A percentile compares a stretch with the other conserved stretches of the same genome.
Conservation (phyloP, 441 rosid genomes). For the Arabidopsis lyrata region DNA sequence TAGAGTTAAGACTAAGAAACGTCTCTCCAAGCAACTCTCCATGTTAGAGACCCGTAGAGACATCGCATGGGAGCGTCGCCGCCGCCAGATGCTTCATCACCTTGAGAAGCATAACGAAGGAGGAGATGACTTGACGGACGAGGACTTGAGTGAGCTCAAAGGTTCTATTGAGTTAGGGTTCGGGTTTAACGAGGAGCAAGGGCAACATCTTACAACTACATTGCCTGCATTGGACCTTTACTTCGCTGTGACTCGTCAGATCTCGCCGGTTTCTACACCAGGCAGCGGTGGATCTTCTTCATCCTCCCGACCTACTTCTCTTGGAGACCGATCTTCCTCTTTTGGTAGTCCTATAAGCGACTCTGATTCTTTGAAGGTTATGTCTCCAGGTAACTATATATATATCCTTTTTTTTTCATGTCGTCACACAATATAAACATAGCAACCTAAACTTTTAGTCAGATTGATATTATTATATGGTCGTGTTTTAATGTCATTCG, state of each 20-base stretch:
- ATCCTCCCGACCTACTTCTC: constrained; percentile 49
- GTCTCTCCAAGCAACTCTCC: constrained; percentile 82
- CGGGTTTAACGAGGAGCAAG: constrained; percentile 85
- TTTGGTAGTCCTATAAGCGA: constrained; percentile 73
- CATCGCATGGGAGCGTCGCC: constrained; percentile 85
- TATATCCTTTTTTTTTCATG: too few relatives aligned
- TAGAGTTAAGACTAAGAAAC: constrained; percentile 53
- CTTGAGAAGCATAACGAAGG: constrained; percentile 48
- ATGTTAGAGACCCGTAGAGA: constrained; percentile 79
- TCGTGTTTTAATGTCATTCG: background rate
- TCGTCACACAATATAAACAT: background rate
- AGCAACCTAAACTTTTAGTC: background rate
- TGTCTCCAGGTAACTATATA: constrained; percentile 66
- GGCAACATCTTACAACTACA: constrained; percentile 71
- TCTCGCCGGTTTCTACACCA: constrained; percentile 74
- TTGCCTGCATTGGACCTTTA: constrained; percentile 96
- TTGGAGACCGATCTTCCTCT: constrained; percentile 64
- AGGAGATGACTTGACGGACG: constrained; percentile 69
- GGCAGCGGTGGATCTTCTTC: constrained; percentile 58
- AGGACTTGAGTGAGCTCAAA: constrained; percentile 86
- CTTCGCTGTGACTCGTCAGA: constrained; percentile 83
- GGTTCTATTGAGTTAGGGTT: constrained; percentile 98
- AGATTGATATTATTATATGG: background rate
- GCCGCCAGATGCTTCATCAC: constrained; percentile 67
- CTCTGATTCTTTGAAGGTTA: constrained; percentile 70